These are phyloP conservation scores for Quercus aquifolioides DNA, from an alignment of 306 rosid genomes.

Conservation along the genomic window DNA sequence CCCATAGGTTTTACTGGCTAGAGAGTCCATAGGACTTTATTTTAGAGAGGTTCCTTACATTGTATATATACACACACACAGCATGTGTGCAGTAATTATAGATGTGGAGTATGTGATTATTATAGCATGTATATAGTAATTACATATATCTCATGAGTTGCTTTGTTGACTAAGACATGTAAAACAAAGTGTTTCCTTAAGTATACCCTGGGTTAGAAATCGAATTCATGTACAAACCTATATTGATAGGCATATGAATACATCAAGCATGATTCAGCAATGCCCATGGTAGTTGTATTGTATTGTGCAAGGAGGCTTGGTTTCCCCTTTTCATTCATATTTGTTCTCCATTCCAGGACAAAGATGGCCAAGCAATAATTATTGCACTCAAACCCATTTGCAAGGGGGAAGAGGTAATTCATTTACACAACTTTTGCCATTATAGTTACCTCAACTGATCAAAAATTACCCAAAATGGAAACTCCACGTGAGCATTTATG, in stretches of 20 bases:
- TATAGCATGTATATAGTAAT: background rate
- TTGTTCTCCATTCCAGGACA: conserved; percentile 51
- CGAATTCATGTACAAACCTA: background rate
- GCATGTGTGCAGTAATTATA: background rate
- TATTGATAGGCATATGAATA: background rate
- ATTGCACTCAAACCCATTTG: conserved; percentile 56
- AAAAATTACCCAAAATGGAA: background rate
- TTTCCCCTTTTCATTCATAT: background rate
- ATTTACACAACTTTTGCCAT: background rate
- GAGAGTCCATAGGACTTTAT: too few relatives aligned
- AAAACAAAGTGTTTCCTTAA: too few relatives aligned
- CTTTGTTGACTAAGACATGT: background rate
- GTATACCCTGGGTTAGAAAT: too few relatives aligned
- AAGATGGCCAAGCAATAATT: conserved; percentile 91
- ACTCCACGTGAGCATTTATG: background rate
- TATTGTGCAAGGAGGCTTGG: background rate
- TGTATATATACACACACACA: too few relatives aligned
- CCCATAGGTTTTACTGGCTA: too few relatives aligned
- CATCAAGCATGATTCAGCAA: background rate
- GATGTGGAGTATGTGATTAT: background rate
- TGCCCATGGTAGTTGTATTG: background rate
- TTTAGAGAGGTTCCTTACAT: too few relatives aligned
- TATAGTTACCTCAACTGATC: background rate
- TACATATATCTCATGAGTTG: background rate
- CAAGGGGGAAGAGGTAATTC: conserved; percentile 80